Percentiles rank a stretch among this genome's conserved stretches.
Evolutionary conservation across 1,284 basidiomycete species (phyloP).

Genomic region (Cystobasidium pallidum): DNA sequence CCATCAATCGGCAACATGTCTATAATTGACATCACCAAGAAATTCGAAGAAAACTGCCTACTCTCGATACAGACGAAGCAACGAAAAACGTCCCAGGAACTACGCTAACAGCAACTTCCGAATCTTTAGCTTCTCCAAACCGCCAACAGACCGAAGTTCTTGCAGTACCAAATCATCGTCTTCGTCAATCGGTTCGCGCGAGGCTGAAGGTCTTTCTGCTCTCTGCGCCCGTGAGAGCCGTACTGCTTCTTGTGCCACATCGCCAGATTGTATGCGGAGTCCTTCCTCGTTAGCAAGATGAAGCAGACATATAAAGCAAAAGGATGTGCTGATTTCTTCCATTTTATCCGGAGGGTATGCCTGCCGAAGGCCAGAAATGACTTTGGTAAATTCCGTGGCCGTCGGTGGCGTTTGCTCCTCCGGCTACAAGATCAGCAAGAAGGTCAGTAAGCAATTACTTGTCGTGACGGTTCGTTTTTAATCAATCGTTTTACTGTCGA

Average conservation of each 20-base stretch:
- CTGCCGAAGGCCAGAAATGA: constrained; percentile 77
- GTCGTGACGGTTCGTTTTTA: no score
- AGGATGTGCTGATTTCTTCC: constrained; percentile 97
- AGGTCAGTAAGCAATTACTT: no score
- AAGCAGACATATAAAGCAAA: constrained; percentile 85
- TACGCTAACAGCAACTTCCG: background rate
- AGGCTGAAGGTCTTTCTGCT: constrained; percentile 5
- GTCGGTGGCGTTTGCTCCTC: background rate
- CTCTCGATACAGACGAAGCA: background rate
- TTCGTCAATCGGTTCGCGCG: constrained; percentile 9
- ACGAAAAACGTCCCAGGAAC: background rate
- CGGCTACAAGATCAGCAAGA: no score
- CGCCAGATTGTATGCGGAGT: constrained; percentile 47
- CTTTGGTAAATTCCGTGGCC: constrained; percentile 55
- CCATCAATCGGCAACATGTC: background rate
- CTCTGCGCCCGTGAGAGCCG: constrained; percentile 1
- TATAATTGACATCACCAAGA: constrained; percentile 2
- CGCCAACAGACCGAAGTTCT: constrained; percentile 28
- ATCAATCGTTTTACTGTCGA: no score
- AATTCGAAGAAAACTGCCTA: constrained; percentile 2
- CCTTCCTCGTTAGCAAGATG: constrained; percentile 54
- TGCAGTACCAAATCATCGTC: constrained; percentile 29
- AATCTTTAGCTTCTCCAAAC: constrained; percentile 41
- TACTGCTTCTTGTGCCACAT: constrained; percentile 34
- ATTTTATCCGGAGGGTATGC: constrained; percentile 91